Conservation (phyloP, 257 asterid species). For the Linderniella brevidens region DNA sequence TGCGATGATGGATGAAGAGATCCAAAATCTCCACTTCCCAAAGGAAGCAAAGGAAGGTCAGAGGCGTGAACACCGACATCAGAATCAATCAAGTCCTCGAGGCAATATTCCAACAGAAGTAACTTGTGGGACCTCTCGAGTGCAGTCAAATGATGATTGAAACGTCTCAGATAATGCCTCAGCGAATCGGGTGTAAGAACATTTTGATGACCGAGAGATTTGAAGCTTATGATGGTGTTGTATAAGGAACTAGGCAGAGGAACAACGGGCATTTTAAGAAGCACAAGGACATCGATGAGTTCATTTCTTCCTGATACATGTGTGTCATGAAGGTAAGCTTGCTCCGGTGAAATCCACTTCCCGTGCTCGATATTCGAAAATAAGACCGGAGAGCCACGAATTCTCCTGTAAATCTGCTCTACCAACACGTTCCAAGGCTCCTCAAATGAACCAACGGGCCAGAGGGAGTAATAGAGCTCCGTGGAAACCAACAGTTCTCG, state of each 20-base stretch:
- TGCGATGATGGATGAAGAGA: conserved; percentile 33
- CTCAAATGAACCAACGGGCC: conserved; percentile 87
- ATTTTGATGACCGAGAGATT: conserved; percentile 27
- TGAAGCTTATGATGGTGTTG: conserved; percentile 50
- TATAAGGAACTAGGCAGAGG: conserved; percentile 52
- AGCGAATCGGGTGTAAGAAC: conserved; percentile 80
- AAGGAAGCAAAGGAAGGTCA: conserved; percentile 63
- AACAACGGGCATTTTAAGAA: conserved; percentile 83
- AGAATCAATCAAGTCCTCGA: conserved; percentile 75
- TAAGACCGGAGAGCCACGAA: conserved; percentile 48
- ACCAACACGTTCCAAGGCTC: conserved; percentile 89
- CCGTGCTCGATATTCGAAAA: conserved; percentile 60
- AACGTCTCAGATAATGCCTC: conserved; percentile 51
- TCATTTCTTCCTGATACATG: conserved; percentile 42
- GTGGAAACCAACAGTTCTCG: conserved; percentile 48
- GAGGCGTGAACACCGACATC: conserved; percentile 52
- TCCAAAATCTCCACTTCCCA: conserved; percentile 86
- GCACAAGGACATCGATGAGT: conserved; percentile 52
- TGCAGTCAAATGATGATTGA: conserved; percentile 16
- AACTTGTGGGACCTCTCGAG: conserved; percentile 40
- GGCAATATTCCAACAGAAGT: conserved; percentile 81
- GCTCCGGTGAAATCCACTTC: conserved; percentile 66
- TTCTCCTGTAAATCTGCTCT: conserved; percentile 43
- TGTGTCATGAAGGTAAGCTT: conserved; percentile 59
- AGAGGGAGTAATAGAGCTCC: conserved; percentile 48